Evolutionary conservation across 257 asterid genomes (phyloP).

Genomic region (Gentiana dahurica): DNA sequence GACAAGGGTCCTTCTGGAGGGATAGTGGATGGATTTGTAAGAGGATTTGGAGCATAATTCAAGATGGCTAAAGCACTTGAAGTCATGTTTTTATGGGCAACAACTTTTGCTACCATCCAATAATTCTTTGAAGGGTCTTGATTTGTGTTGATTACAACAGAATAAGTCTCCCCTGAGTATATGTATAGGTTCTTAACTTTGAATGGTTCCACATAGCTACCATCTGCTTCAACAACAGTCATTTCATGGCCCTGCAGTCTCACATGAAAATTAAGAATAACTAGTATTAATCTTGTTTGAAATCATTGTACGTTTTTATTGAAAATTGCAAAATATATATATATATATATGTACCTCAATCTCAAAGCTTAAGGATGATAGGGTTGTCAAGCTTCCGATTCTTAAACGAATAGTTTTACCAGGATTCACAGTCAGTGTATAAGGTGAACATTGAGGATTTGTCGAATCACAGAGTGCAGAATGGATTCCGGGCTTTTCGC

Average conservation of each 20-base stretch:
- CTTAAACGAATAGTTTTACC: background rate
- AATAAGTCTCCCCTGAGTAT: constrained; percentile 12
- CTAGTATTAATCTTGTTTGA: background rate
- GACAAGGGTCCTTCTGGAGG: background rate
- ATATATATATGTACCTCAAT: constrained; percentile 1
- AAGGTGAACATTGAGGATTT: constrained; percentile 6
- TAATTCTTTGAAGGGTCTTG: constrained; percentile 11
- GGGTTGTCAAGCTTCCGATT: constrained; percentile 6
- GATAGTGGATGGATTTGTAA: background rate
- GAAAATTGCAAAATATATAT: background rate
- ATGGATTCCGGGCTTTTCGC: background rate
- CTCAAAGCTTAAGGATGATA: constrained; percentile 3
- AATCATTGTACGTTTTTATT: background rate
- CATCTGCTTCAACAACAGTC: constrained; percentile 13
- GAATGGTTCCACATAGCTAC: constrained; percentile 4
- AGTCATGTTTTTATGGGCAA: constrained; percentile 2
- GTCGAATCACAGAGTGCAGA: background rate
- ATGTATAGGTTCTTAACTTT: background rate
- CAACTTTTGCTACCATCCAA: background rate
- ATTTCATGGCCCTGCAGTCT: constrained; percentile 10
- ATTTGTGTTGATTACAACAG: constrained; percentile 3
- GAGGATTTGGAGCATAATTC: constrained; percentile 1
- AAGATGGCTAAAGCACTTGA: constrained; percentile 7
- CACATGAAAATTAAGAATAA: background rate
- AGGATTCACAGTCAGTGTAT: background rate